Percentiles rank a stretch among this genome's conserved stretches.
Conservation (phyloP, 768 basidiomycete species). For the Gyrodon lividus region DNA sequence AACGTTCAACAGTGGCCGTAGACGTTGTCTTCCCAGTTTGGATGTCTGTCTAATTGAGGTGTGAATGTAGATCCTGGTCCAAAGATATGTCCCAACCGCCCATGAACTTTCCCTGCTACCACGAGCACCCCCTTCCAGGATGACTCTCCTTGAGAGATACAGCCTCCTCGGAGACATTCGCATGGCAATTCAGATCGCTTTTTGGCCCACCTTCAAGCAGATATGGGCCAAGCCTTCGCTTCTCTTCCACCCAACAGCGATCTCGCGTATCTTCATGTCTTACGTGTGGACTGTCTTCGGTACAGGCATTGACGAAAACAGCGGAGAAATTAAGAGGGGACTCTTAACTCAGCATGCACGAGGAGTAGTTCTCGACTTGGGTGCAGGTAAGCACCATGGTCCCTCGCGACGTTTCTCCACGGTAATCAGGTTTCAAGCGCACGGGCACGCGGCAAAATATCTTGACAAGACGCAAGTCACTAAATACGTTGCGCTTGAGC, state of each 20-base stretch:
- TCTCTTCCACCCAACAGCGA: constrained; percentile 40
- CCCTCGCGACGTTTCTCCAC: background rate
- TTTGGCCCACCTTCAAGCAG: constrained; percentile 46
- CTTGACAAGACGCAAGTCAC: constrained; percentile 54
- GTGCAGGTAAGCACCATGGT: constrained; percentile 48
- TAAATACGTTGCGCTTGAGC: constrained; percentile 71
- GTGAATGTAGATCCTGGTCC: background rate
- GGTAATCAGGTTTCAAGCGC: constrained; percentile 37
- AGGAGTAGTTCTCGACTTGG: constrained; percentile 66
- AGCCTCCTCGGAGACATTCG: constrained; percentile 43
- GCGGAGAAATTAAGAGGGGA: constrained; percentile 38
- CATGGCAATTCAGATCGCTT: constrained; percentile 35
- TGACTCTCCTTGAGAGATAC: constrained; percentile 26
- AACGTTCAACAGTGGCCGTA: no score
- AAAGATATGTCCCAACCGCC: background rate
- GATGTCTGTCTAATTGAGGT: background rate
- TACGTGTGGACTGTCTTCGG: constrained; percentile 56
- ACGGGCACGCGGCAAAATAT: constrained; percentile 63
- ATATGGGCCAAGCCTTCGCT: constrained; percentile 43
- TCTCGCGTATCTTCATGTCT: constrained; percentile 59
- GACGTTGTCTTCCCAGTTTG: no score
- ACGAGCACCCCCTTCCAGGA: constrained; percentile 1
- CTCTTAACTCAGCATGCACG: constrained; percentile 55
- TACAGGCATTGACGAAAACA: constrained; percentile 43
- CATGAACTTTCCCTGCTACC: background rate